Base-by-base conservation (phyloP, 2,329 filamentous ascomycete genomes). In the Lachnellula occidentalis region DNA sequence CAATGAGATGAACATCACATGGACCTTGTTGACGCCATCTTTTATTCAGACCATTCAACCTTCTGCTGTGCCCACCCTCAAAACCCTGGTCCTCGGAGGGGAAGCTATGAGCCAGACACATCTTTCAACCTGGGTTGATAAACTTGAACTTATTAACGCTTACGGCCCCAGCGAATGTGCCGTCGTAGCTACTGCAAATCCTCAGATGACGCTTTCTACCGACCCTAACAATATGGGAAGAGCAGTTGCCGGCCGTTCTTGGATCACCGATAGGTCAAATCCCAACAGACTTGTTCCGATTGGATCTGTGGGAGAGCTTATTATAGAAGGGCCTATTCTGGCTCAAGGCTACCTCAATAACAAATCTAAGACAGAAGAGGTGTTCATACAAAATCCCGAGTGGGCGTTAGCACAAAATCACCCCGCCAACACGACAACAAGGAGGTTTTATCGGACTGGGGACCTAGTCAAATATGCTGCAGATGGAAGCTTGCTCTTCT, bases 341-440 rank as follows among this genome's bases (percentile, higher is more conserved):
- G 82, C 81, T 7, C 72, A 78, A 34, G 82, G 82, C 31, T 86
- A 86, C 55, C 69, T 85, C 17, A 77, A 77, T 46, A 78, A 84
- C 27, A 21, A 19, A 4, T 15, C 24, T 12, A 48, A 55, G 37
- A 52, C 54, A n/a, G 37, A 45, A 6, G 36, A 17, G 37, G 36
- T 5, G 34, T 59, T 49, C 47, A 51, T 50, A 12, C 17, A 48
- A 34, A 34, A 53, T 21, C 46, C 47, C 17, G n/a, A 24, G 12
- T 56, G 45, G 49, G 4, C 27, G 27, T 11, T 12, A 15, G 14
- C 4, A 22, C 27, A 37, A 15, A 12, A 22, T 21, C 24, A 24
- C 21, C 5, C 21, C 14, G 17, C n/a, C 6, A 21, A 9, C 8
- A 11, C 9, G 4, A 15, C 9, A 45, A 8, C 51, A n/a, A 42